Evolutionary conservation across 164 flowering plant species (phyloP), one percentile per base, ranked within the genome.

Genomic region (Stephania japonica): DNA sequence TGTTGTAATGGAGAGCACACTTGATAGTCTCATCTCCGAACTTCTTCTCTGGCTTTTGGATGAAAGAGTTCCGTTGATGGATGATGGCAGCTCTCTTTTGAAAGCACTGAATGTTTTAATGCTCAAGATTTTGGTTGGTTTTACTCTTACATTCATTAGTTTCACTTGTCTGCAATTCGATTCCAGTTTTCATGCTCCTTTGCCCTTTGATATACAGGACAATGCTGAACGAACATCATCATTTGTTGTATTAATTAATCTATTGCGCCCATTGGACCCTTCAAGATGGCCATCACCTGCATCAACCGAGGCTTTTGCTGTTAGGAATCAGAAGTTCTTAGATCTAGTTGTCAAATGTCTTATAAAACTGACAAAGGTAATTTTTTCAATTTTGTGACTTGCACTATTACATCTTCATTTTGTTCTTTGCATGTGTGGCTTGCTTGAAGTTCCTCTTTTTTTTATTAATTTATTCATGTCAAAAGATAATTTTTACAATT

Each of bases 41-140:
- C 97, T 96, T 72, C 85, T 96, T 61, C 92, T 96, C 65, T 91
- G 99, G 98, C 98, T 96, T 73, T 83, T 96, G 81, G 99, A 96
- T 89, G 98, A 93, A 81, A 81, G 99, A 76, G 98, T 96, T 78
- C 97, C 93, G 1, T 85, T 81, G 69, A 96, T 96, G 98, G 98
- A 96, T 83, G 99, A 96, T 83, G 99, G 99, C 26, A 89, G 97
- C 80, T 98, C 90, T 76, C 97, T 96, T 79, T 78, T 96, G 70
- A 96, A 92, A 84, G 99, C 98, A 59, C 77, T 96, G 80, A 96
- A 96, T 83, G 98, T 93, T 53, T 84, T 96, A 84, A 96, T 96
- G 99, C 90, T 96, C 18, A 96, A 96, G 81, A 96, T 96, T 75
- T 81, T 96, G 99, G 99, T 96, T 53, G 50, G 77, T 74, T 75